Evolutionary conservation across 148 eudicot genomes (phyloP).

Genomic region (Silene latifolia): DNA sequence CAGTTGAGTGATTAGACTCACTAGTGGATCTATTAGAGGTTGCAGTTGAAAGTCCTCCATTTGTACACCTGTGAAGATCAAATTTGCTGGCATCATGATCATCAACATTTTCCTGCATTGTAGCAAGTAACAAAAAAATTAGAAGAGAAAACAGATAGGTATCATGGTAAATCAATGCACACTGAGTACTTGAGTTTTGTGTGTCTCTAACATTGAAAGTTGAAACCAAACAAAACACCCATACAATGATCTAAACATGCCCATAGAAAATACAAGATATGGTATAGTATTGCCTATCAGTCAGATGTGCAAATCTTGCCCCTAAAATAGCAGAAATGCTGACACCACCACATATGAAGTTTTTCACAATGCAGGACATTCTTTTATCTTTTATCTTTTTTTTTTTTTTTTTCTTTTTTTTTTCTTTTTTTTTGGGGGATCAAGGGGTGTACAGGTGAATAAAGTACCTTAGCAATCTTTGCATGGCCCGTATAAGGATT

Average conservation of each 20-base stretch:
- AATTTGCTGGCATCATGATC: not conserved
- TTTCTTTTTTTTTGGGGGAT: not conserved
- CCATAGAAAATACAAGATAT: not conserved
- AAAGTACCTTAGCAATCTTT: slow-evolving; percentile 27
- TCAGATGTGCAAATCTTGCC: not conserved
- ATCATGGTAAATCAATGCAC: not conserved
- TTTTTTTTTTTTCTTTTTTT: too few relatives aligned
- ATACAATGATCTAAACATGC: not conserved
- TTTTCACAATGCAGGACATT: not conserved
- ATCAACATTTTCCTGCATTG: not conserved
- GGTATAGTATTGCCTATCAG: not conserved
- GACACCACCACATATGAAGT: not conserved
- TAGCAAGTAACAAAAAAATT: not conserved
- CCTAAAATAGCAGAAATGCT: not conserved
- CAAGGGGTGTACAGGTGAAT: not conserved
- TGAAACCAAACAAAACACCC: not conserved
- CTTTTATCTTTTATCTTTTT: too few relatives aligned
- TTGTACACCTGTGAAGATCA: slow-evolving; percentile 13
- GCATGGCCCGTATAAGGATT: slow-evolving; percentile 24
- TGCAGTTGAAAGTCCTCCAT: slow-evolving; percentile 31
- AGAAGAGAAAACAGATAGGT: not conserved
- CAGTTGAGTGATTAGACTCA: slow-evolving; percentile 31
- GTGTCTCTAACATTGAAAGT: not conserved
- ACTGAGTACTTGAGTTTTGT: not conserved
- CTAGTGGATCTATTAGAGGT: slow-evolving; percentile 39